Conservation (phyloP, 768 basidiomycete genomes). For the Suillus sp. region DNA sequence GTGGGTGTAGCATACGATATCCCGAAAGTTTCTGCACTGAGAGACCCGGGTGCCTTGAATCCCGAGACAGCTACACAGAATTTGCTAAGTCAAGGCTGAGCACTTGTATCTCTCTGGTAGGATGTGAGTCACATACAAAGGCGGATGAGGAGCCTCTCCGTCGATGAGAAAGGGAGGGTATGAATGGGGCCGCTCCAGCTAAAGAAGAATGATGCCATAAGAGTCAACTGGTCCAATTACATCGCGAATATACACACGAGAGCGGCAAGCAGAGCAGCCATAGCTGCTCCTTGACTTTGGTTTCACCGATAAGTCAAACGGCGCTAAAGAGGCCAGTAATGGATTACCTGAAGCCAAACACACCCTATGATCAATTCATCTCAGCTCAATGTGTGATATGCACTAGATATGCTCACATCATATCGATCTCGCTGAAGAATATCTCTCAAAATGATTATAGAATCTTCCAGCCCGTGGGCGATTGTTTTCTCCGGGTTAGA, state of each 20-base stretch:
- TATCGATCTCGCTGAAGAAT: constrained; percentile 60
- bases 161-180: constrained; percentile 65
- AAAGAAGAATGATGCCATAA: constrained; percentile 9
- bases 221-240: constrained; percentile 8
- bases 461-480: constrained; percentile 58
- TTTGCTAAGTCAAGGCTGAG: constrained; percentile 41
- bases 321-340: background rate
- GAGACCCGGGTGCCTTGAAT: constrained; percentile 53
- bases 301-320: constrained; percentile 12
- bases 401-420: constrained; percentile 50
- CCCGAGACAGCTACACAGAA: constrained; percentile 81
- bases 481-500: constrained; percentile 52
- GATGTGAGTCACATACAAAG: constrained; percentile 58
- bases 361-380: constrained; percentile 48
- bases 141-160: constrained; percentile 70
- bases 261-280: constrained; percentile 71
- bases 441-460: constrained; percentile 55
- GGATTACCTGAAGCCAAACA: constrained; percentile 75
- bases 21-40: constrained; percentile 52
- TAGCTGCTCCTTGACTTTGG: constrained; percentile 74
- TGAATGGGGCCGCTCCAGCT: constrained; percentile 56
- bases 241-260: constrained; percentile 48
- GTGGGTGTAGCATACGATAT: constrained; percentile 67
- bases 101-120: background rate
- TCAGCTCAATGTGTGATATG: background rate